These are phyloP conservation scores for Guadua angustifolia DNA, from an alignment of 176 grass and related monocot species.

Conservation along the genomic window DNA sequence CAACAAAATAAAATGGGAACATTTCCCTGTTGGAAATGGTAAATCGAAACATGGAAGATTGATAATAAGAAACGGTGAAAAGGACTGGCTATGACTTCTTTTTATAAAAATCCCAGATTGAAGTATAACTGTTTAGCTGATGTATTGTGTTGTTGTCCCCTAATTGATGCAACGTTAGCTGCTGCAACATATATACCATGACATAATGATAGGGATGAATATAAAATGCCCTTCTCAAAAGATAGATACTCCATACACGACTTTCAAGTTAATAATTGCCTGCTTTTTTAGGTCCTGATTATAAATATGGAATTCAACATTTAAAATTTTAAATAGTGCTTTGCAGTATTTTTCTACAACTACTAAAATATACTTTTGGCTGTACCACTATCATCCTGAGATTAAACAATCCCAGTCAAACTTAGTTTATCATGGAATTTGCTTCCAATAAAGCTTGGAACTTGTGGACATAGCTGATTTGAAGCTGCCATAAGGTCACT, in stretches of 20 bases:
- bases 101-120: not conserved
- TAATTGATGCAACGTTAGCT: not conserved
- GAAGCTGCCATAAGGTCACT: not conserved
- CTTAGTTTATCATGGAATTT: not conserved
- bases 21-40: not conserved
- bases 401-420: not conserved
- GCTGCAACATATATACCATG: not conserved
- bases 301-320: not conserved
- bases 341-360: not conserved
- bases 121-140: not conserved
- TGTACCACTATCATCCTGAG: not conserved
- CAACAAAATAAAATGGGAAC: not conserved
- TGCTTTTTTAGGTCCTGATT: not conserved
- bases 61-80: not conserved
- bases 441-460: not conserved
- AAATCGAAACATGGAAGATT: not conserved
- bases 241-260: not conserved
- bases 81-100: not conserved
- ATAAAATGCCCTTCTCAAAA: not conserved
- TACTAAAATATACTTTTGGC: not conserved
- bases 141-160: not conserved
- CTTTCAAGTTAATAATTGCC: not conserved
- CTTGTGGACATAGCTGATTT: not conserved
- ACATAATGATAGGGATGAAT: not conserved
- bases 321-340: not conserved